phyloP scores from a whole-genome alignment of 192 early-diverging fungal species.

The Gryganskiella cystojenkinii region DNA sequence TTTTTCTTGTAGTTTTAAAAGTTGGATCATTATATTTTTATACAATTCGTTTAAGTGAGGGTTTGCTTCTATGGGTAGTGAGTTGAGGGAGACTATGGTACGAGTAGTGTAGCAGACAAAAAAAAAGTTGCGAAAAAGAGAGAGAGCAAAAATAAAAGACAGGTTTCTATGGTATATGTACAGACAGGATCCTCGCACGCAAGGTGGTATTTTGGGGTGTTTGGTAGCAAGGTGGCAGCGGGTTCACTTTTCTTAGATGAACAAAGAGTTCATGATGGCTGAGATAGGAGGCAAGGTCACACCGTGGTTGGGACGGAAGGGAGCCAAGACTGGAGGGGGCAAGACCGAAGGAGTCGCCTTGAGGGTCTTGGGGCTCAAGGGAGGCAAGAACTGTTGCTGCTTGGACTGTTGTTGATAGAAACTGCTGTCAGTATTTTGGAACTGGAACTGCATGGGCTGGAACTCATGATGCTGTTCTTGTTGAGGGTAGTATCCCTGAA shows the following conservation, averaged over 20 bases:
- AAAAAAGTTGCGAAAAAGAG: too few relatives aligned
- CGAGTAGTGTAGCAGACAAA: neutral
- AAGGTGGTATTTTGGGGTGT: neutral
- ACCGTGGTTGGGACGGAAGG: constrained; percentile 37
- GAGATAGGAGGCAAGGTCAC: constrained; percentile 54
- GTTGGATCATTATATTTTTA: too few relatives aligned
- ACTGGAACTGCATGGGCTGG: constrained; percentile 34
- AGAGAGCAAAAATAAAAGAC: too few relatives aligned
- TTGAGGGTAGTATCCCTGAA: constrained; percentile 7
- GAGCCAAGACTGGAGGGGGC: constrained; percentile 47
- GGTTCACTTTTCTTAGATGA: constrained; percentile 21
- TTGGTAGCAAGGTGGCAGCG: too few relatives aligned
- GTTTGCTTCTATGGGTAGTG: constrained; percentile 2
- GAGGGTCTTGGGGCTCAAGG: constrained; percentile 28
- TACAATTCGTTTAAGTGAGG: neutral
- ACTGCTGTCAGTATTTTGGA: constrained; percentile 39
- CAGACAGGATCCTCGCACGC: too few relatives aligned
- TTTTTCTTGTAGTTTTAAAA: too few relatives aligned
- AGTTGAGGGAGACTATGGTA: constrained; percentile 4
- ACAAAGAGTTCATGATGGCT: constrained; percentile 48
- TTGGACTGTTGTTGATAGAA: constrained; percentile 20
- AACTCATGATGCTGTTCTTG: constrained; percentile 13
- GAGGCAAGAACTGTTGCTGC: constrained; percentile 16
- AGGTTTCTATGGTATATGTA: too few relatives aligned
- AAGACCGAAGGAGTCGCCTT: constrained; percentile 16